phyloP scores from a whole-genome alignment of 2,329 filamentous ascomycete genomes.

The Aureobasidium sp. region DNA sequence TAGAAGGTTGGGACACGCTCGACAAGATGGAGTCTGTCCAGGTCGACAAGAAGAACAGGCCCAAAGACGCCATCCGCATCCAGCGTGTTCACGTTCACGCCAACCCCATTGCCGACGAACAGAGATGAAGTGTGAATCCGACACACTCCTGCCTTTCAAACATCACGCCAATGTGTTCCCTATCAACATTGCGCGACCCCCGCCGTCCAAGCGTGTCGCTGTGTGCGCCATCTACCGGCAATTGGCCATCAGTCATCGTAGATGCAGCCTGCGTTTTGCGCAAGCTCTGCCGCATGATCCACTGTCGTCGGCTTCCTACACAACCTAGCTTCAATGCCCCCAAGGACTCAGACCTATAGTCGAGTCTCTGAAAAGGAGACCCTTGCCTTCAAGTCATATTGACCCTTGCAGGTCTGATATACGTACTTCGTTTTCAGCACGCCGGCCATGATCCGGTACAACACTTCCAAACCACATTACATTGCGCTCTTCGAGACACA shows the following conservation, averaged over 20 bases:
- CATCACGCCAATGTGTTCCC: neutral
- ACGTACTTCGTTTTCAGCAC: neutral
- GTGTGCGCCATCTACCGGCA: neutral
- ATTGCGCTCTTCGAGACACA: neutral
- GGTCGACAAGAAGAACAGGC: slow-evolving; percentile 70
- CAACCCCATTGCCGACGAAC: slow-evolving; percentile 57
- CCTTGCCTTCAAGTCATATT: neutral
- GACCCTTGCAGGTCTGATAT: neutral
- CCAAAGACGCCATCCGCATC: slow-evolving; percentile 57
- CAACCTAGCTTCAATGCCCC: neutral
- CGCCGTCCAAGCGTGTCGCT: neutral
- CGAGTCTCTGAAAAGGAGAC: too few relatives aligned
- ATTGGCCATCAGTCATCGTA: neutral
- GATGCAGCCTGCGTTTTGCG: neutral
- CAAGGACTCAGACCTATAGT: neutral
- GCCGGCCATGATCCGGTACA: neutral
- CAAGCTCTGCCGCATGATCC: neutral
- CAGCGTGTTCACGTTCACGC: slow-evolving; percentile 66
- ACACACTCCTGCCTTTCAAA: neutral
- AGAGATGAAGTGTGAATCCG: slow-evolving; percentile 18
- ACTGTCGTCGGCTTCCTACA: neutral
- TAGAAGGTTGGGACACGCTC: slow-evolving; percentile 52
- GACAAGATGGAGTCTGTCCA: slow-evolving; percentile 61
- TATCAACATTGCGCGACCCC: neutral
- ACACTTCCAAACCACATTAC: neutral